A percentile compares a stretch with the other conserved stretches of the same genome.
phyloP scores from a whole-genome alignment of 2,329 filamentous ascomycete genomes.

The Monilinia aucupariae region DNA sequence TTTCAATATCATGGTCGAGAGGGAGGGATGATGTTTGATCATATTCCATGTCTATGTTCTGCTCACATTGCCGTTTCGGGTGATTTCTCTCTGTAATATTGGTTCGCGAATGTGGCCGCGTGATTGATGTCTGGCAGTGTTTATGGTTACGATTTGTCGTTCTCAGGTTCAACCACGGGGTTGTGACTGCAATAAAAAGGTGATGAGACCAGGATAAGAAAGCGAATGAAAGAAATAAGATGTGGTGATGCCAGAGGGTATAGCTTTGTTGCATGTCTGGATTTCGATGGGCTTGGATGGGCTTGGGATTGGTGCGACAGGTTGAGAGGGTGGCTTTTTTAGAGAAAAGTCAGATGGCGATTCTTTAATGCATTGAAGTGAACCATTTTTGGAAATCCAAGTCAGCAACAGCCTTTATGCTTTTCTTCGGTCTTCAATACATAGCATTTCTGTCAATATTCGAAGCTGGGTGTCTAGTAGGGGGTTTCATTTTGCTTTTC shows the following conservation, averaged over 20 bases:
- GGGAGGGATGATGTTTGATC: background rate
- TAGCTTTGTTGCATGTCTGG: background rate
- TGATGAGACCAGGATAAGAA: background rate
- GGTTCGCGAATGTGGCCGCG: background rate
- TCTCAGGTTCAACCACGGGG: background rate
- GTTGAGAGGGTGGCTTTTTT: background rate
- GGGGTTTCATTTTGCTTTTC: too few relatives aligned
- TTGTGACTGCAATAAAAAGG: background rate
- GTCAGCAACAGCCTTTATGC: background rate
- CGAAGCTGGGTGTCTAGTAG: background rate
- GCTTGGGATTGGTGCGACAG: conserved; percentile 1
- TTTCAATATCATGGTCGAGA: background rate
- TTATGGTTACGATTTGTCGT: background rate
- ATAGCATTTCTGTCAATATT: background rate
- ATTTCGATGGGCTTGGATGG: background rate
- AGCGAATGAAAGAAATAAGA: background rate
- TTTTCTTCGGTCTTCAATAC: background rate
- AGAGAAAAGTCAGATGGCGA: background rate
- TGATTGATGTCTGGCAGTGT: background rate
- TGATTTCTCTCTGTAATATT: background rate
- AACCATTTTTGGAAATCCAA: too few relatives aligned
- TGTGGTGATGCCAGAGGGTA: too few relatives aligned
- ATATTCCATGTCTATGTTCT: background rate
- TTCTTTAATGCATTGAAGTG: background rate
- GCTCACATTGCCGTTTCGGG: background rate